Percentiles rank a stretch among this genome's conserved stretches.
Conservation (phyloP, 2,329 filamentous ascomycete genomes). For the Fusarium sp. region DNA sequence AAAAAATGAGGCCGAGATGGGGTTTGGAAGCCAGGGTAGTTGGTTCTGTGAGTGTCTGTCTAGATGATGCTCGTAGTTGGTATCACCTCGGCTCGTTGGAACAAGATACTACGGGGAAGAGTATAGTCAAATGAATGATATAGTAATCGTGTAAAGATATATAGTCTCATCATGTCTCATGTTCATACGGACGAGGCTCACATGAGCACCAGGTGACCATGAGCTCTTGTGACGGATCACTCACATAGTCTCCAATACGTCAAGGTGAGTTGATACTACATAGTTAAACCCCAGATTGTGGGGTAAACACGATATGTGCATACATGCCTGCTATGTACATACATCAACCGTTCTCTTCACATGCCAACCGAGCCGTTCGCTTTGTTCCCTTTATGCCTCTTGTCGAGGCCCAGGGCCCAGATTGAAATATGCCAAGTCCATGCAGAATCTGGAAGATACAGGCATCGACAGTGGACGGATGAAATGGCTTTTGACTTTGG, state of each 20-base stretch:
- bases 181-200: background rate
- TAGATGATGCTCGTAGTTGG: background rate
- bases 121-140: no score
- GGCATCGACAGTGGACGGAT: conserved; percentile 27
- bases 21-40: conserved; percentile 3
- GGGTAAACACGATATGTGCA: background rate
- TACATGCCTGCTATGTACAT: no score
- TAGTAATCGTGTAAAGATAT: no score
- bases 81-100: conserved; percentile 9
- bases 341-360: conserved; percentile 5
- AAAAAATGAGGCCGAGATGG: conserved; percentile 33
- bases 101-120: background rate
- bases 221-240: conserved; percentile 11
- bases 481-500: conserved; percentile 16
- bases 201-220: conserved; percentile 9
- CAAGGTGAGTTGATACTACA: no score
- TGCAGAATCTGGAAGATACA: background rate
- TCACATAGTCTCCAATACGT: conserved; percentile 2
- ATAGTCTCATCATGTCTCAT: background rate
- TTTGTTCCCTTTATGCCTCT: conserved; percentile 8
- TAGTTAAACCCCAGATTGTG: background rate
- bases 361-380: conserved; percentile 19
- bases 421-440: no score
- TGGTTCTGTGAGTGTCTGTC: conserved; percentile 12
- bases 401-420: conserved; percentile 1